These are phyloP conservation scores for Podospora appendiculata DNA, from an alignment of 495 filamentous ascomycete species.

Conservation along the genomic window DNA sequence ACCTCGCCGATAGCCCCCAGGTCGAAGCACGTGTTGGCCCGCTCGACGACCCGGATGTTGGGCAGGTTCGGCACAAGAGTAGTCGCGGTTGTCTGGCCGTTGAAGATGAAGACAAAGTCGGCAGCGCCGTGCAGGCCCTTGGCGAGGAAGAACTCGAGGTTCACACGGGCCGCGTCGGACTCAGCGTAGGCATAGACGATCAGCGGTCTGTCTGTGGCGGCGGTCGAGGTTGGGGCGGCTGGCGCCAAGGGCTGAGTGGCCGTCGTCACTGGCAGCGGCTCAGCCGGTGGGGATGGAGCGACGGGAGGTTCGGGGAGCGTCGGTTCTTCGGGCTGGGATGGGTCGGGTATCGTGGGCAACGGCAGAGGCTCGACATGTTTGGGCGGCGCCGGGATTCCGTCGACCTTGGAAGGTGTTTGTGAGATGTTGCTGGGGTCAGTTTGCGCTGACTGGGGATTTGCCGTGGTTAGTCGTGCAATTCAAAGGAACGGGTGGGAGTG, in stretches of 20 bases:
- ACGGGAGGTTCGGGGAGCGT: too few species aligned
- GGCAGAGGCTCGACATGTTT: too few species aligned
- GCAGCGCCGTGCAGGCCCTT: slow-evolving; percentile 20
- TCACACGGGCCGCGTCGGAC: slow-evolving; percentile 13
- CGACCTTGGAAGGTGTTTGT: too few species aligned
- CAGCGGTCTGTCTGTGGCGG: slow-evolving; percentile 4
- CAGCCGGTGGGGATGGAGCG: background rate
- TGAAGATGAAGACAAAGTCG: slow-evolving; percentile 32
- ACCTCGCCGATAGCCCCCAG: slow-evolving; percentile 21
- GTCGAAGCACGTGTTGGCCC: slow-evolving; percentile 21
- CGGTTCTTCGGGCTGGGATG: too few species aligned
- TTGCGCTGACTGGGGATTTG: too few species aligned
- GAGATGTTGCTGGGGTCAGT: too few species aligned
- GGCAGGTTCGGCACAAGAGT: slow-evolving; percentile 12
- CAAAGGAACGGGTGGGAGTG: too few species aligned
- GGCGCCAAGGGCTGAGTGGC: background rate
- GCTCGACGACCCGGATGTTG: slow-evolving; percentile 21
- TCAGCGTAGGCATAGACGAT: slow-evolving; percentile 26
- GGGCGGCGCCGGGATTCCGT: too few species aligned
- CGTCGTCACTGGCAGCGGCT: background rate
- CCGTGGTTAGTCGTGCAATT: too few species aligned
- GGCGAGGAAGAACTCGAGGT: slow-evolving; percentile 13
- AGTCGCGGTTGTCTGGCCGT: slow-evolving; percentile 17
- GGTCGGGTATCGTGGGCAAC: too few species aligned
- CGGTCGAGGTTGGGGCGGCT: background rate